Conservation (phyloP, 1,284 basidiomycete genomes). For the Ustilago cynodontis region DNA sequence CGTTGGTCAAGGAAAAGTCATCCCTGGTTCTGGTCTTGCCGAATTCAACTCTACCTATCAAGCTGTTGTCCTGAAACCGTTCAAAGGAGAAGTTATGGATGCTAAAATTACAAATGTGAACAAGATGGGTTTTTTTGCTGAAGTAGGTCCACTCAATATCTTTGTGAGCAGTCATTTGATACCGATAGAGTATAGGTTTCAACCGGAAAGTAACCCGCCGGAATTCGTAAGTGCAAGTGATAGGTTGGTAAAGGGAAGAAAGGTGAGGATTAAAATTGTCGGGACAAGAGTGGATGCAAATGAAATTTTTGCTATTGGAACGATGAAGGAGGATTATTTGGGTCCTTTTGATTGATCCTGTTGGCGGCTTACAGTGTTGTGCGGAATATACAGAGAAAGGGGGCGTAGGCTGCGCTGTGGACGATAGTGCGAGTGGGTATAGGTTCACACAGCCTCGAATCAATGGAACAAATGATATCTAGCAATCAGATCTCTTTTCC, state of each 20-base stretch:
- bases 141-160: conserved; percentile 81
- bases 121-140: conserved; percentile 99
- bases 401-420: too few relatives aligned
- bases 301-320: conserved; percentile 77
- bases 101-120: conserved; percentile 95
- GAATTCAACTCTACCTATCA: conserved; percentile 76
- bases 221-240: conserved; percentile 63
- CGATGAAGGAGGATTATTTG: conserved; percentile 69
- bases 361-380: not conserved
- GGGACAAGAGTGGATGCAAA: conserved; percentile 97
- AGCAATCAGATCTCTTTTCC: not conserved
- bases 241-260: conserved; percentile 82
- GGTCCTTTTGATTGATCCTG: conserved; percentile 57
- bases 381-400: not conserved
- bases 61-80: conserved; percentile 72
- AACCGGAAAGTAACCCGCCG: conserved; percentile 67
- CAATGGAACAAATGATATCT: not conserved
- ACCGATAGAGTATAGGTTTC: conserved; percentile 73
- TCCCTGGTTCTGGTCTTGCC: conserved; percentile 91
- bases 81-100: conserved; percentile 98
- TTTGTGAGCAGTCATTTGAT: conserved; percentile 86
- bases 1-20: conserved; percentile 76
- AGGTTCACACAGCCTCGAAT: not conserved
- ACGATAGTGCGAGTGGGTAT: too few relatives aligned
- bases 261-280: conserved; percentile 93